phyloP scores from a whole-genome alignment of 768 basidiomycete genomes.

The Collybia nuda region DNA sequence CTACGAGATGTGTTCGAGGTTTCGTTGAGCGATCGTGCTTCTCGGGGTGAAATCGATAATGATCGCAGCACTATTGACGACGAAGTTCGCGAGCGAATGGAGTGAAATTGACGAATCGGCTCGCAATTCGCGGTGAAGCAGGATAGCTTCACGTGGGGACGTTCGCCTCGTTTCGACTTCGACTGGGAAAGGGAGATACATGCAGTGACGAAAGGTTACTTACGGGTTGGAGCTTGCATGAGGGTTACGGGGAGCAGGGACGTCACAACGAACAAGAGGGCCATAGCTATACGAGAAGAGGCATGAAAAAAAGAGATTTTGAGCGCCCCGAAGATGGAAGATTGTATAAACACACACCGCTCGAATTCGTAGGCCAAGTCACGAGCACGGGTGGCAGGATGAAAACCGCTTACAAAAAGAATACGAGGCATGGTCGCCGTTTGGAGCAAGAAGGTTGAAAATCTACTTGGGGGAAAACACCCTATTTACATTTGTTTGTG shows the following conservation, averaged over 20 bases:
- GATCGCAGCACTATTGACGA: conserved; percentile 15
- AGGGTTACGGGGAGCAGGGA: conserved; percentile 82
- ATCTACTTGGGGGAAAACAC: conserved; percentile 13
- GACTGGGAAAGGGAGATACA: conserved; percentile 20
- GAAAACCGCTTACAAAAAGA: conserved; percentile 85
- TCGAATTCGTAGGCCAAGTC: conserved; percentile 89
- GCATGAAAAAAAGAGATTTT: not conserved
- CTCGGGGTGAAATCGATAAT: conserved; percentile 33
- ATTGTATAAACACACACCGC: conserved; percentile 42
- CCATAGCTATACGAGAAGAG: conserved; percentile 58
- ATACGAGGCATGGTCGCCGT: conserved; percentile 66
- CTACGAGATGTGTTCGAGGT: conserved; percentile 48
- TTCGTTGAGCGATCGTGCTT: conserved; percentile 50
- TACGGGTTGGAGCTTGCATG: conserved; percentile 78
- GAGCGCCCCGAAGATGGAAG: not conserved
- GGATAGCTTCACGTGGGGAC: conserved; percentile 20
- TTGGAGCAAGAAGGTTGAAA: conserved; percentile 24
- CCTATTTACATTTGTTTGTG: conserved; percentile 32
- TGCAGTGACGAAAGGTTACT: conserved; percentile 42
- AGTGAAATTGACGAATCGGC: conserved; percentile 18
- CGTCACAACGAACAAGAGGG: conserved; percentile 84
- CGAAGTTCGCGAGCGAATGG: conserved; percentile 21
- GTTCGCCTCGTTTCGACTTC: conserved; percentile 30
- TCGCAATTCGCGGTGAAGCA: conserved; percentile 20
- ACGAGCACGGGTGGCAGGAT: conserved; percentile 77